A percentile compares a stretch with the other conserved stretches of the same genome.
Evolutionary conservation across 2,329 filamentous ascomycete genomes (phyloP).

Genomic region (Apiospora koreana): DNA sequence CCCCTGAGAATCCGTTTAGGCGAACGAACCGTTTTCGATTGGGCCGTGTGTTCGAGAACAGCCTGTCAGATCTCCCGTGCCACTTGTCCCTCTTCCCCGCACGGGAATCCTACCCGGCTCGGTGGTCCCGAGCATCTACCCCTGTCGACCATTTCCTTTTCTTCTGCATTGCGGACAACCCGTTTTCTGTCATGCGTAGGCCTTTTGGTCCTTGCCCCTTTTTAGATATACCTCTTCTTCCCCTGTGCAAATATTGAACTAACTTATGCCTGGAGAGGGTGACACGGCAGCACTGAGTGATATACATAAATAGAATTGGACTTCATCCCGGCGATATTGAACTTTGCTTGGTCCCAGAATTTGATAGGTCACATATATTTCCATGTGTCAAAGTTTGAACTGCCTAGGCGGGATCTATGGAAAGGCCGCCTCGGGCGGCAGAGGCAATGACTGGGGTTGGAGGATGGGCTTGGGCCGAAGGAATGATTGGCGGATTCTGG

Average conservation of each 20-base stretch:
- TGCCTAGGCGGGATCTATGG: not conserved
- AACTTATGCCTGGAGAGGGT: not conserved
- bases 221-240: too few species aligned
- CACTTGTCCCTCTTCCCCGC: not conserved
- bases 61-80: conserved; percentile 1
- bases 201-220: too few species aligned
- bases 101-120: not conserved
- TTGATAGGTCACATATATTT: not conserved
- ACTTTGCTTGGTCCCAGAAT: not conserved
- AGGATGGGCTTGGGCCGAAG: too few species aligned
- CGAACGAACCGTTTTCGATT: not conserved
- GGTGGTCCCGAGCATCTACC: not conserved
- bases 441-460: not conserved
- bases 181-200: not conserved
- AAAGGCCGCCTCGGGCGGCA: not conserved
- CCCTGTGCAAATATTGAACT: too few species aligned
- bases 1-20: not conserved
- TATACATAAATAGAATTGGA: not conserved
- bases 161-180: not conserved
- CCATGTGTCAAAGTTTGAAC: not conserved
- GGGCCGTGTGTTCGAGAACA: not conserved
- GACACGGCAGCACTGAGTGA: not conserved
- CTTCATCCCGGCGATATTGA: not conserved
- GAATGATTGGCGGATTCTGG: not conserved
- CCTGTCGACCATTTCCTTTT: not conserved